Evolutionary conservation across 192 early-diverging fungal species (phyloP).

Genomic region (Diversispora epigaea): DNA sequence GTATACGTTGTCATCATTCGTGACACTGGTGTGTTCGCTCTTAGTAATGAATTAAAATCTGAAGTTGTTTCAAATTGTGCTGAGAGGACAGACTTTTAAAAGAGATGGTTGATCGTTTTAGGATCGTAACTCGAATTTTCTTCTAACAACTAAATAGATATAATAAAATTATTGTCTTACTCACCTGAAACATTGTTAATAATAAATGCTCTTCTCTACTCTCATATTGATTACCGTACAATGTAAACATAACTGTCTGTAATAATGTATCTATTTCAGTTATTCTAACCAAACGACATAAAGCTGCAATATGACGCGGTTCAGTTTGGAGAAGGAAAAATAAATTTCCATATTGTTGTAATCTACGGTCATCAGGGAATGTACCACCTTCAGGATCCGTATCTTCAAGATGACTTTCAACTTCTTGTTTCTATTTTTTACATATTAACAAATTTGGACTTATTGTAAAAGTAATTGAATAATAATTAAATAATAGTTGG

Average conservation of each 20-base stretch:
- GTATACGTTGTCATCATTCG: constrained; percentile 99
- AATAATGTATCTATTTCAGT: constrained; percentile 91
- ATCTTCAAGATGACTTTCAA: constrained; percentile 70
- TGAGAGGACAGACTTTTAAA: constrained; percentile 69
- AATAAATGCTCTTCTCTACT: constrained; percentile 93
- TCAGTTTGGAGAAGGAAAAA: constrained; percentile 91
- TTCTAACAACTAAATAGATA: too few species aligned
- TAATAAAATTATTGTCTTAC: background rate
- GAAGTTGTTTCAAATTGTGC: constrained; percentile 90
- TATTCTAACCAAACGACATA: constrained; percentile 80
- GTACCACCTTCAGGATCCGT: constrained; percentile 45
- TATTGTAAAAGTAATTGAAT: background rate
- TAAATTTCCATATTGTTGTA: constrained; percentile 88
- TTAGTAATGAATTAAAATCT: constrained; percentile 85
- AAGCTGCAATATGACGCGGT: constrained; percentile 84
- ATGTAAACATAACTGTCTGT: constrained; percentile 94
- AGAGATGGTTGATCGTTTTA: background rate
- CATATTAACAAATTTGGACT: background rate
- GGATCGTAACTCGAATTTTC: too few species aligned
- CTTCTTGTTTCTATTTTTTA: constrained; percentile 65
- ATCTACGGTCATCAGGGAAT: constrained; percentile 77
- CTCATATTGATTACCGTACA: constrained; percentile 97
- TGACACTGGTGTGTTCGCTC: constrained; percentile 95
- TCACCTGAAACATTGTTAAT: constrained; percentile 93
- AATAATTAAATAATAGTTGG: background rate